phyloP scores from a whole-genome alignment of 208 protist genomes.

The Leishmania major region DNA sequence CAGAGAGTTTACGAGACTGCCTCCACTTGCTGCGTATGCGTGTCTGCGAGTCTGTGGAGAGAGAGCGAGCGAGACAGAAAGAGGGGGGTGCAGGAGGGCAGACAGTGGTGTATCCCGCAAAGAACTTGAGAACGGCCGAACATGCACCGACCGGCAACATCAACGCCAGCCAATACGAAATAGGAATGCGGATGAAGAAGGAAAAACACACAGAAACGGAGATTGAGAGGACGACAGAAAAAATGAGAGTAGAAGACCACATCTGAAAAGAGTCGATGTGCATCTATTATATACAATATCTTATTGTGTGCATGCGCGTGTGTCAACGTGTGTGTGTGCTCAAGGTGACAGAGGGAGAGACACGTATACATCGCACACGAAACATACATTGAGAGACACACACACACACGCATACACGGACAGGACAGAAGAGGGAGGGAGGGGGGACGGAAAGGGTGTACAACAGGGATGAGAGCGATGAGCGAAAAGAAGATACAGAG shows the following conservation, averaged over 20 bases:
- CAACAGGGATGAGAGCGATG: background rate
- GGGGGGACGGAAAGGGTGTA: background rate
- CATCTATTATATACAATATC: no score
- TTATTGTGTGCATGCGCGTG: background rate
- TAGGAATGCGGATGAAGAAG: background rate
- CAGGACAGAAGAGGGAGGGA: background rate
- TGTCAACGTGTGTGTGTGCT: background rate
- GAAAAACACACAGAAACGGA: background rate
- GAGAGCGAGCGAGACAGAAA: background rate
- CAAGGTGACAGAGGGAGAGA: background rate
- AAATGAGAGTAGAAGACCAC: no score
- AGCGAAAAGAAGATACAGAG: background rate
- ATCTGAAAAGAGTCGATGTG: background rate
- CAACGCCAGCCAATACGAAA: background rate
- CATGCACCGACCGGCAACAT: background rate
- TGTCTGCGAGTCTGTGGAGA: constrained; percentile 5
- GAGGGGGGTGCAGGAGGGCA: background rate
- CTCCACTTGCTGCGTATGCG: constrained; percentile 6
- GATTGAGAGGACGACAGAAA: background rate
- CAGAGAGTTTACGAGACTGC: background rate
- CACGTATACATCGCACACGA: no score
- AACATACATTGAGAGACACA: background rate
- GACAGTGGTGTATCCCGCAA: background rate
- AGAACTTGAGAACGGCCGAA: background rate
- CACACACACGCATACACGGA: background rate